These are phyloP conservation scores for Didymella sp. DNA, from an alignment of 2,329 filamentous ascomycete species.

Conservation along the genomic window DNA sequence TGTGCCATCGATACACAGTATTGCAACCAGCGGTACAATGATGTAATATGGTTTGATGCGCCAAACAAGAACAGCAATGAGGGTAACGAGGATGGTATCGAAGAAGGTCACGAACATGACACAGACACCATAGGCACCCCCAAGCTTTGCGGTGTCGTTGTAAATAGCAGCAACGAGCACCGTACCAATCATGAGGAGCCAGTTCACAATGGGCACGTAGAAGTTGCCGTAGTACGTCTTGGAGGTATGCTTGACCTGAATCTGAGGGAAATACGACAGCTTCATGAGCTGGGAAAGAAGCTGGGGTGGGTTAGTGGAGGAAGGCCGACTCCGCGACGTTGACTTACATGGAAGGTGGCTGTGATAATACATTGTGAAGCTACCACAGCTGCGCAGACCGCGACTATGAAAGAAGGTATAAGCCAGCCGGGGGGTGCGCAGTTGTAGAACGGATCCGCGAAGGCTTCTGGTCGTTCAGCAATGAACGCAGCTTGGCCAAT, in stretches of 20 bases:
- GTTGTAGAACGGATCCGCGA: slow-evolving; percentile 77
- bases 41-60: slow-evolving; percentile 67
- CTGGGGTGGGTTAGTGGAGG: slow-evolving; percentile 29
- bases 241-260: slow-evolving; percentile 75
- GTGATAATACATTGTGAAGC: slow-evolving; percentile 83
- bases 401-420: slow-evolving; percentile 72
- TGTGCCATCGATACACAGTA: slow-evolving; percentile 71
- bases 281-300: slow-evolving; percentile 76
- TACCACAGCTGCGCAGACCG: slow-evolving; percentile 74
- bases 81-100: slow-evolving; percentile 74
- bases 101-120: slow-evolving; percentile 83
- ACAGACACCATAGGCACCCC: slow-evolving; percentile 79
- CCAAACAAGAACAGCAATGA: slow-evolving; percentile 78
- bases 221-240: slow-evolving; percentile 75
- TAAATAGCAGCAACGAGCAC: slow-evolving; percentile 78
- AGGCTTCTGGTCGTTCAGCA: slow-evolving; percentile 64
- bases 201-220: slow-evolving; percentile 78
- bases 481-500: slow-evolving; percentile 79
- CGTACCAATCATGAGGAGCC: slow-evolving; percentile 77
- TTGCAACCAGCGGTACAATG: slow-evolving; percentile 66
- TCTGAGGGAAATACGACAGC: slow-evolving; percentile 75
- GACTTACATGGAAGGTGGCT: slow-evolving; percentile 68
- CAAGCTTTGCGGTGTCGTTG: slow-evolving; percentile 68
- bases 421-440: slow-evolving; percentile 71
- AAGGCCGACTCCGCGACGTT: background rate